Evolutionary conservation across 1,284 basidiomycete genomes (phyloP).

Genomic region (Cystobasidium sp.): DNA sequence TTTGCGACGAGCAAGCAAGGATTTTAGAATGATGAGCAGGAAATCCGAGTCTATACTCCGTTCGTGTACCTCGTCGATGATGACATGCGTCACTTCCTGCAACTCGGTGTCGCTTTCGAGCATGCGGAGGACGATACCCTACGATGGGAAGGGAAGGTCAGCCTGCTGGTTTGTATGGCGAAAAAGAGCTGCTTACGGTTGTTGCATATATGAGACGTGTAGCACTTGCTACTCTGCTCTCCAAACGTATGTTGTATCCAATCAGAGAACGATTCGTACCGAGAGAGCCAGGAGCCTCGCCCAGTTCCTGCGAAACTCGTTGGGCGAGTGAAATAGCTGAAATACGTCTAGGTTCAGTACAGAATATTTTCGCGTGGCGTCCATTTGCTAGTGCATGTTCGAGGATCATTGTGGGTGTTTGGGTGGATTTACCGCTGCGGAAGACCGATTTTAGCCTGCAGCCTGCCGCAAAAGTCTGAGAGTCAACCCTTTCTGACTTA

Average conservation of each 20-base stretch:
- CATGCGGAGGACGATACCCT: conserved; percentile 97
- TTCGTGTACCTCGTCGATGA: conserved; percentile 90
- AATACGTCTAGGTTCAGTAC: conserved; percentile 94
- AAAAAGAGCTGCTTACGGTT: conserved; percentile 60
- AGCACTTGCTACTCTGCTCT: conserved; percentile 64
- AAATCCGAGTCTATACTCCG: conserved; percentile 98
- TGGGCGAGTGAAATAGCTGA: conserved; percentile 97
- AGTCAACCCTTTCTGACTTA: conserved; percentile 55
- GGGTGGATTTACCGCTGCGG: conserved; percentile 91
- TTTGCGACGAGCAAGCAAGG: conserved; percentile 75
- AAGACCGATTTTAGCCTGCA: no score
- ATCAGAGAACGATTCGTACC: conserved; percentile 81
- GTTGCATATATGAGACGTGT: conserved; percentile 67
- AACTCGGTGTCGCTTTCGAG: conserved; percentile 84
- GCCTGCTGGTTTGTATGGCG: not conserved
- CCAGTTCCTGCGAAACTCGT: conserved; percentile 90
- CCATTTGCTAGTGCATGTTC: conserved; percentile 86
- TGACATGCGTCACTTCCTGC: conserved; percentile 88
- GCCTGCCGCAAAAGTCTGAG: not conserved
- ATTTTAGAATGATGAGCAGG: conserved; percentile 90
- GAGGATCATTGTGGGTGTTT: conserved; percentile 91
- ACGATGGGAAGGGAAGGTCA: conserved; percentile 60
- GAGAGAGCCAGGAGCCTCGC: conserved; percentile 79
- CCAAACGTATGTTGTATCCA: conserved; percentile 93
- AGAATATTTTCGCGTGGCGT: conserved; percentile 86